A percentile compares a stretch with the other conserved stretches of the same genome.
Evolutionary conservation across 495 filamentous ascomycete genomes (phyloP).

Genomic region (Daldinia grandis): DNA sequence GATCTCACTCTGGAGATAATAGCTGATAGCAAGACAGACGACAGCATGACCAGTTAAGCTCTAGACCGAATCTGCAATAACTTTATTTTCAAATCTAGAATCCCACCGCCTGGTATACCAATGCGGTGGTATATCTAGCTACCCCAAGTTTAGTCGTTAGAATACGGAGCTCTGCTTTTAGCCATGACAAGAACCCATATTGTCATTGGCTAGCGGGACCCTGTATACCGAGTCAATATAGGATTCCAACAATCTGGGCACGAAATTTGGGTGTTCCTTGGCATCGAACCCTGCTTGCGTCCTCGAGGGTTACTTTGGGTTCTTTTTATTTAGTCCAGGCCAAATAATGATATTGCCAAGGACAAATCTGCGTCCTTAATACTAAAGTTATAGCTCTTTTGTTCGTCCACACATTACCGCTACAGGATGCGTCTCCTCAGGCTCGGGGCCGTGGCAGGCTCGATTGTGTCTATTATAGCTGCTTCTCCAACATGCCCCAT

Average conservation of each 20-base stretch:
- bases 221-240: conserved; percentile 19
- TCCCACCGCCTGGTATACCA: conserved; percentile 1
- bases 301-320: background rate
- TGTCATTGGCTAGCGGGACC: conserved; percentile 14
- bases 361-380: background rate
- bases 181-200: conserved; percentile 16
- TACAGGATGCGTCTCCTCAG: conserved; percentile 21
- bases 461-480: conserved; percentile 12
- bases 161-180: conserved; percentile 34
- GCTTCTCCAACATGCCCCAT: conserved; percentile 56
- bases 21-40: conserved; percentile 4
- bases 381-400: background rate
- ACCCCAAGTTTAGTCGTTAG: conserved; percentile 23
- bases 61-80: background rate
- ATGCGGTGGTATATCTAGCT: conserved; percentile 6
- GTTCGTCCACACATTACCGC: background rate
- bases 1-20: background rate
- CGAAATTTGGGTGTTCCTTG: conserved; percentile 1
- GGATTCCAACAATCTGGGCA: conserved; percentile 19
- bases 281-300: conserved; percentile 2
- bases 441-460: conserved; percentile 13
- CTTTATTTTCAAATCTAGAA: conserved; percentile 18
- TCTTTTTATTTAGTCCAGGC: conserved; percentile 9
- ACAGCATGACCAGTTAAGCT: conserved; percentile 4
- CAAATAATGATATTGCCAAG: conserved; percentile 1